Percentiles rank a stretch among this genome's conserved stretches.
phyloP scores from a whole-genome alignment of 2,329 filamentous ascomycete species.

The Moelleriella libera region DNA sequence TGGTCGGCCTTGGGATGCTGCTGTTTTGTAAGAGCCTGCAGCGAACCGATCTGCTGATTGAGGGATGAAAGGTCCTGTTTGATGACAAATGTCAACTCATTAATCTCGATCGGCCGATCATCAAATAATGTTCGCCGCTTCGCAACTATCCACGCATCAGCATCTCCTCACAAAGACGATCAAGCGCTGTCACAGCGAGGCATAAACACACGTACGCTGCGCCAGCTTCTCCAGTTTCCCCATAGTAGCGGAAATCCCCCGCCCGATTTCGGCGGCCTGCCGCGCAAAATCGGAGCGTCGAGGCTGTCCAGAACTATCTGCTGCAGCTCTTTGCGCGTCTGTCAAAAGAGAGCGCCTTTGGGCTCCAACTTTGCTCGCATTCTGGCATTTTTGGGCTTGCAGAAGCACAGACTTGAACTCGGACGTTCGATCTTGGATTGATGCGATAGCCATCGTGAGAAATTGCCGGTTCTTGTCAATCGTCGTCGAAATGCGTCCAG shows the following conservation, averaged over 20 bases:
- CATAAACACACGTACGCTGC: constrained; percentile 42
- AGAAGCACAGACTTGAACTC: constrained; percentile 89
- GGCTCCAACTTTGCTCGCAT: constrained; percentile 59
- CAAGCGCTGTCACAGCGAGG: neutral
- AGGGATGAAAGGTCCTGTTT: constrained; percentile 81
- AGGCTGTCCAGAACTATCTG: constrained; percentile 38
- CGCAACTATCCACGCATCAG: constrained; percentile 46
- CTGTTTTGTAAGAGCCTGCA: constrained; percentile 66
- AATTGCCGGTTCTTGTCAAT: neutral
- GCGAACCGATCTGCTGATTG: constrained; percentile 73
- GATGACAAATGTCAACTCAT: constrained; percentile 92
- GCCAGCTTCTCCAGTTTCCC: constrained; percentile 88
- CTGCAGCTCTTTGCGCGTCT: constrained; percentile 54
- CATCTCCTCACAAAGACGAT: neutral
- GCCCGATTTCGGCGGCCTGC: constrained; percentile 79
- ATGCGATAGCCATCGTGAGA: constrained; percentile 45
- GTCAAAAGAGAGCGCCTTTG: constrained; percentile 71
- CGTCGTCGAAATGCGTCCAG: constrained; percentile 17
- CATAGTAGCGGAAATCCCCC: constrained; percentile 85
- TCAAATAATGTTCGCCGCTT: constrained; percentile 95
- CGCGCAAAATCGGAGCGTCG: constrained; percentile 82
- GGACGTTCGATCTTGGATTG: constrained; percentile 90
- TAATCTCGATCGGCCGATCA: constrained; percentile 91
- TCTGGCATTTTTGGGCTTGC: constrained; percentile 70
- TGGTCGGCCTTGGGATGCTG: constrained; percentile 64